Percentiles rank a stretch among this genome's conserved stretches.
These are phyloP conservation scores for Metschnikowia gruessii DNA, from an alignment of 805 yeast genomes.

Conservation along the genomic window DNA sequence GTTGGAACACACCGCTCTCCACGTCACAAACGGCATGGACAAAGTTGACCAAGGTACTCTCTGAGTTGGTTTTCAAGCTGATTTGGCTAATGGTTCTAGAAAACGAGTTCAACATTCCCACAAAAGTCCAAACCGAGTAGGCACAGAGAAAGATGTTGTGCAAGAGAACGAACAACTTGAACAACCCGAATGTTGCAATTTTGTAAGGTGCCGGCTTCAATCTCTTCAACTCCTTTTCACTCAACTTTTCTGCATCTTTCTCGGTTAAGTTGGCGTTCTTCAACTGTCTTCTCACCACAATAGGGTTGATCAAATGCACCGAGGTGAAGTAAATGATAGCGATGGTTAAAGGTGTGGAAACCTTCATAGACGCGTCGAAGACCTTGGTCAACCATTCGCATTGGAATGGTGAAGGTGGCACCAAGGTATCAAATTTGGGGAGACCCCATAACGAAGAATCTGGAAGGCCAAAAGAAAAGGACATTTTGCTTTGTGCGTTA, in stretches of 20 bases:
- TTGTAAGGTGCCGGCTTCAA: conserved; percentile 53
- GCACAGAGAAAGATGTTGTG: conserved; percentile 61
- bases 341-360: conserved; percentile 53
- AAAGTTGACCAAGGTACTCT: conserved; percentile 40
- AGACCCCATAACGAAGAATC: conserved; percentile 29
- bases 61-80: conserved; percentile 15
- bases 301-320: conserved; percentile 54
- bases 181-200: conserved; percentile 43
- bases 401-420: conserved; percentile 37
- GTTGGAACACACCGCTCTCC: conserved; percentile 55
- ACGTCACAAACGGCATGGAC: conserved; percentile 63
- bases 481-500: conserved; percentile 10
- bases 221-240: conserved; percentile 28
- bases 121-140: conserved; percentile 69
- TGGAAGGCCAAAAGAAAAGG: conserved; percentile 34
- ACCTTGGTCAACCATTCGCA: conserved; percentile 29
- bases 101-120: conserved; percentile 60
- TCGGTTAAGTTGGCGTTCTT: conserved; percentile 22
- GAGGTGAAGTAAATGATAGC: conserved; percentile 56
- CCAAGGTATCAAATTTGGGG: conserved; percentile 29
- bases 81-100: conserved; percentile 32
- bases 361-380: conserved; percentile 45
- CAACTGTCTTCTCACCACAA: conserved; percentile 46
- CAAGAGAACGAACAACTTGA: conserved; percentile 53
- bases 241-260: conserved; percentile 20